Evolutionary conservation across 1,139 yeast genomes (phyloP).

Genomic region (Ashbya aceris): DNA sequence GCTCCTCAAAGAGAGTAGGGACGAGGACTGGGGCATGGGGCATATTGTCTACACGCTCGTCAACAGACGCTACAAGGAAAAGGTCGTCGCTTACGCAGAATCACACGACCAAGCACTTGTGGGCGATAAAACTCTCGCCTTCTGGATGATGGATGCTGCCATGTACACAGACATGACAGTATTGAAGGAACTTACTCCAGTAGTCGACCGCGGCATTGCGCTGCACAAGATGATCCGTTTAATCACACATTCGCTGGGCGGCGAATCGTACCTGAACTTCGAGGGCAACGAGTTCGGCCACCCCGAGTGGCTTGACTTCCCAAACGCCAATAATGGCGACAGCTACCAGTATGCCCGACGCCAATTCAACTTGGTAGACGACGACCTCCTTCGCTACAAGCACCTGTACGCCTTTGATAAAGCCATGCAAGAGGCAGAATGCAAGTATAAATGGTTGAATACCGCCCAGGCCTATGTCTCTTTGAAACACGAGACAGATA

Average conservation of each 20-base stretch:
- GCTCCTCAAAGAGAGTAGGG: conserved; percentile 67
- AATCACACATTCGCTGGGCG: conserved; percentile 80
- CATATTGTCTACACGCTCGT: conserved; percentile 72
- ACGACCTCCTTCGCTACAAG: conserved; percentile 69
- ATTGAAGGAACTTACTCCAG: conserved; percentile 60
- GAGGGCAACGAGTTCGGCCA: conserved; percentile 99
- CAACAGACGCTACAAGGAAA: conserved; percentile 82
- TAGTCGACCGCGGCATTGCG: conserved; percentile 80
- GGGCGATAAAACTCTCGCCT: conserved; percentile 93
- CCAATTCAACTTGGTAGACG: conserved; percentile 81
- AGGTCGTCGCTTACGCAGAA: conserved; percentile 87
- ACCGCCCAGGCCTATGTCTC: conserved; percentile 81
- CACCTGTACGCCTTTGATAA: conserved; percentile 70
- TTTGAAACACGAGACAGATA: conserved; percentile 79
- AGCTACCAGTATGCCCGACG: conserved; percentile 92
- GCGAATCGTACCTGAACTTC: conserved; percentile 91
- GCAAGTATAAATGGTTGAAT: conserved; percentile 59
- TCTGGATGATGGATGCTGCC: conserved; percentile 97
- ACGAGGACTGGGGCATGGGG: conserved; percentile 90
- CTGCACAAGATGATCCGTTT: conserved; percentile 85
- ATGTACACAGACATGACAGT: conserved; percentile 95
- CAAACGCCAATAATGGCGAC: conserved; percentile 78
- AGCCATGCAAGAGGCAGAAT: conserved; percentile 73
- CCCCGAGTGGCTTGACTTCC: conserved; percentile 98
- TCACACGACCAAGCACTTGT: conserved; percentile 97